phyloP scores from a whole-genome alignment of 371 early-diverging fungal species.

The Apophysomyces ossiformis region DNA sequence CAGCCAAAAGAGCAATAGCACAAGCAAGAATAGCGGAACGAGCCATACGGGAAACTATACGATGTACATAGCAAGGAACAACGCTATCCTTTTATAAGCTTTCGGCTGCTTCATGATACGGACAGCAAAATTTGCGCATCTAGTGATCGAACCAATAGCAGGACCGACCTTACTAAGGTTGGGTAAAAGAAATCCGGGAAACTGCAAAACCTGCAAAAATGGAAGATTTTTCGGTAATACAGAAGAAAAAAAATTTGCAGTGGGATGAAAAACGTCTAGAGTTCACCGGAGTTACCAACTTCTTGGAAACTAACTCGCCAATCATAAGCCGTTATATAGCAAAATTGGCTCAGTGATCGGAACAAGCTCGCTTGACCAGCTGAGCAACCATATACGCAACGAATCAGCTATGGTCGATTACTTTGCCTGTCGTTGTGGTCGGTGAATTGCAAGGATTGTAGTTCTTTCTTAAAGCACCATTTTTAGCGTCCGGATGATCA shows the following conservation, averaged over 20 bases:
- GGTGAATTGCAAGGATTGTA: too few relatives aligned
- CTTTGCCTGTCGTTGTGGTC: too few relatives aligned
- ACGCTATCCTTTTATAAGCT: constrained; percentile 7
- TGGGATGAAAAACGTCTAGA: not conserved
- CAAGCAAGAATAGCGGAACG: not conserved
- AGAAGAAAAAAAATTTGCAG: not conserved
- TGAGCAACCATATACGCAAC: too few relatives aligned
- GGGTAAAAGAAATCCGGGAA: not conserved
- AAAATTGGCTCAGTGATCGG: not conserved
- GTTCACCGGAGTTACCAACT: not conserved
- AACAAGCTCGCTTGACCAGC: too few relatives aligned
- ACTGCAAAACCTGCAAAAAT: not conserved
- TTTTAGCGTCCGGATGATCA: too few relatives aligned
- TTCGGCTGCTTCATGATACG: constrained; percentile 4
- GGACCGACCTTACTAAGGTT: not conserved
- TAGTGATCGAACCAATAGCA: constrained; percentile 6
- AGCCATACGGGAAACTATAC: constrained; percentile 2
- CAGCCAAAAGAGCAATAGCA: constrained; percentile 13
- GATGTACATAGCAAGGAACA: not conserved
- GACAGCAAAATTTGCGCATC: constrained; percentile 24
- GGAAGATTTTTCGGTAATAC: not conserved
- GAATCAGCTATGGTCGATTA: too few relatives aligned
- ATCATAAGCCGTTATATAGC: not conserved
- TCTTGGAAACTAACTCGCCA: not conserved
- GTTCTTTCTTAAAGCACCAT: too few relatives aligned